These are phyloP conservation scores for Lichtheimia hyalospora DNA, from an alignment of 371 early-diverging fungal species.

Conservation along the genomic window DNA sequence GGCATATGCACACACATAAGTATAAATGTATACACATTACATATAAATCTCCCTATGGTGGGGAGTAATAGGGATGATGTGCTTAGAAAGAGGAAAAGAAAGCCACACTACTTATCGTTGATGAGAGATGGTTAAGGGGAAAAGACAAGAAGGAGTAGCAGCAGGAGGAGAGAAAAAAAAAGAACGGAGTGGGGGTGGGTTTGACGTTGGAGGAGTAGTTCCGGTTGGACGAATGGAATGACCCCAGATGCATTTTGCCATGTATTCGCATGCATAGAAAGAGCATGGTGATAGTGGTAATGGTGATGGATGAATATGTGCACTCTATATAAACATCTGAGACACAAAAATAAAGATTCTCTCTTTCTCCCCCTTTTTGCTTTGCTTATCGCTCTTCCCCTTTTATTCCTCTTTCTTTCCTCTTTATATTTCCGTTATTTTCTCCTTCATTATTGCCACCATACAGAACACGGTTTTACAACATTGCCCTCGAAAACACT, in stretches of 20 bases:
- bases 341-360: background rate
- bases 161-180: background rate
- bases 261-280: slow-evolving; percentile 3
- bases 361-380: background rate
- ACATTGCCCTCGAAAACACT: background rate
- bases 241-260: slow-evolving; percentile 8
- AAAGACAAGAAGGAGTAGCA: slow-evolving; percentile 1
- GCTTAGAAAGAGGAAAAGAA: background rate
- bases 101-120: too few relatives aligned
- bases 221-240: slow-evolving; percentile 9
- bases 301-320: too few relatives aligned
- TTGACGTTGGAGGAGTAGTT: background rate
- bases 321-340: too few relatives aligned
- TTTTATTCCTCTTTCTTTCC: slow-evolving; percentile 6
- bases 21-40: background rate
- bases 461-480: background rate
- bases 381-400: slow-evolving; percentile 2
- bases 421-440: slow-evolving; percentile 12
- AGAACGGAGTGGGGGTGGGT: background rate
- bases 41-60: too few relatives aligned
- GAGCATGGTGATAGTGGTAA: too few relatives aligned
- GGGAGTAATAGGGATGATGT: background rate
- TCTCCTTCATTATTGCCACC: background rate
- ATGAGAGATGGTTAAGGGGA: background rate
- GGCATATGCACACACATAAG: background rate